Conservation (phyloP, 148 eudicot genomes). For the Euryodendron excelsum region DNA sequence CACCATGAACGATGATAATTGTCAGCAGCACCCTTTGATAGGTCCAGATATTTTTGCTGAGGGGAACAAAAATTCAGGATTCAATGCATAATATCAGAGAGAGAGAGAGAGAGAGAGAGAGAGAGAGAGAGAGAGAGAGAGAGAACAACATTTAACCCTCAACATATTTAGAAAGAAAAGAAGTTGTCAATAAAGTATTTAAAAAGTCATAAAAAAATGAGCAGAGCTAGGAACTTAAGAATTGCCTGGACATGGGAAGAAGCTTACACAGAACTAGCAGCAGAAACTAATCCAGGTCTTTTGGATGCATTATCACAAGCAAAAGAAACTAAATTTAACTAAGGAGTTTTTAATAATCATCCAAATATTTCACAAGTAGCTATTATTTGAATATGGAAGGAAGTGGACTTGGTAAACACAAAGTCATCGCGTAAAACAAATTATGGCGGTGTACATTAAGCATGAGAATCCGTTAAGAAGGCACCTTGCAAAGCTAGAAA, state of each 20-base stretch:
- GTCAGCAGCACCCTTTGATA: slow-evolving; percentile 87
- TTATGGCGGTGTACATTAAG: neutral
- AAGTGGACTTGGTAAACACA: too few relatives aligned
- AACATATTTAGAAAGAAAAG: neutral
- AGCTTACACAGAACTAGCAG: neutral
- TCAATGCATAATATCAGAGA: neutral
- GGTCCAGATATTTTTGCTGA: slow-evolving; percentile 86
- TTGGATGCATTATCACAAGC: neutral
- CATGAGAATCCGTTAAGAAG: neutral
- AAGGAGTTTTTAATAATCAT: neutral
- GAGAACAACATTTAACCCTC: neutral
- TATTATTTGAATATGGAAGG: neutral
- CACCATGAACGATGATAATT: slow-evolving; percentile 95
- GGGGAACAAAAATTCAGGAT: slow-evolving; percentile 5
- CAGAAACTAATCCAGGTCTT: slow-evolving; percentile 1
- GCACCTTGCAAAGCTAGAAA: neutral
- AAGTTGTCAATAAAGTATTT: neutral
- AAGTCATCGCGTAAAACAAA: too few relatives aligned
- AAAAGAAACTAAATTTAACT: neutral
- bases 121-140: neutral
- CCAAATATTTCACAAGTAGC: neutral
- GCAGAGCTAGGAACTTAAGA: neutral
- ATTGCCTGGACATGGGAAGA: neutral
- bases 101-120: neutral
- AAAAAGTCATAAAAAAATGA: neutral